Evolutionary conservation across 352 stramenopile genomes (phyloP).

Genomic region (Globisporangium perplexum): DNA sequence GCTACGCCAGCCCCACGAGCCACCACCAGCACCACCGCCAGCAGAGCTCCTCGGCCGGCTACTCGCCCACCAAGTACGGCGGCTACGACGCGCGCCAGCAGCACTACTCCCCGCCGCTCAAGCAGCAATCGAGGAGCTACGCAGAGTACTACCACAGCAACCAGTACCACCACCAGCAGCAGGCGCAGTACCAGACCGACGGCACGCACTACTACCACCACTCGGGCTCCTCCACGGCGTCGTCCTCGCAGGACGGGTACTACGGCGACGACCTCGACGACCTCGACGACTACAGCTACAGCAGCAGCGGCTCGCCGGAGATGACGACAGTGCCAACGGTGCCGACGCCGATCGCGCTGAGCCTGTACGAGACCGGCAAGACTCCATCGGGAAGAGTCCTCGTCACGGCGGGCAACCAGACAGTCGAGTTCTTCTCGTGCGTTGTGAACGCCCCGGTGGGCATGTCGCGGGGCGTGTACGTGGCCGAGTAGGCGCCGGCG

Average conservation of each 20-base stretch:
- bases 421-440: constrained; percentile 81
- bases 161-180: constrained; percentile 24
- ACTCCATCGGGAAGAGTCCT: constrained; percentile 74
- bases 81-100: constrained; percentile 8
- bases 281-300: constrained; percentile 47
- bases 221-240: constrained; percentile 69
- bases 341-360: constrained; percentile 60
- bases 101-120: constrained; percentile 15
- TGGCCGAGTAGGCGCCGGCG: constrained; percentile 41
- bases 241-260: constrained; percentile 76
- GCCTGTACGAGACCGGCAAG: constrained; percentile 72
- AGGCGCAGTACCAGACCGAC: constrained; percentile 49
- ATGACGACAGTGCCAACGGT: constrained; percentile 79
- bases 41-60: constrained; percentile 11
- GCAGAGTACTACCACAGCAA: constrained; percentile 38
- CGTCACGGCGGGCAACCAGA: constrained; percentile 75
- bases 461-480: constrained; percentile 48
- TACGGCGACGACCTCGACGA: constrained; percentile 73
- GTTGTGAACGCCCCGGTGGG: constrained; percentile 62
- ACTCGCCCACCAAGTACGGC: constrained; percentile 12
- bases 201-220: constrained; percentile 52
- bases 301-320: constrained; percentile 32
- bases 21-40: constrained; percentile 10
- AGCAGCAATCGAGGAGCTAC: constrained; percentile 16
- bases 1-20: constrained; percentile 10